These are phyloP conservation scores for Nakazawaea wyomingensis DNA, from an alignment of 805 yeast species.

Conservation along the genomic window DNA sequence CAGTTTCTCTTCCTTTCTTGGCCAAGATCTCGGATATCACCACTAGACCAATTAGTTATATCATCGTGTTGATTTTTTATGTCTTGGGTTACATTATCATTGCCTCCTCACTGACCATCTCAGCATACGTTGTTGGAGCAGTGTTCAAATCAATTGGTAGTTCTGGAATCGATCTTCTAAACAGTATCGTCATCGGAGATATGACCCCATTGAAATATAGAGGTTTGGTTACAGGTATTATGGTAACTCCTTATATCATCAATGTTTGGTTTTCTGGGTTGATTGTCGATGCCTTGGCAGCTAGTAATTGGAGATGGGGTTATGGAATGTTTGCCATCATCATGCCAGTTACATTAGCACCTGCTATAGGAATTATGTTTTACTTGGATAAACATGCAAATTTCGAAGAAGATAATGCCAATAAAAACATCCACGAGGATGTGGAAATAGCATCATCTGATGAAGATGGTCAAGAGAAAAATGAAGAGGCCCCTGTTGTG, in stretches of 20 bases:
- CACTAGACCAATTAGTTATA: slow-evolving; percentile 21
- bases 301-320: slow-evolving; percentile 45
- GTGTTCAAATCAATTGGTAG: slow-evolving; percentile 18
- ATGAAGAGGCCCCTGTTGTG: too few species aligned
- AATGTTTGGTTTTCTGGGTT: slow-evolving; percentile 40
- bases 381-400: slow-evolving; percentile 29
- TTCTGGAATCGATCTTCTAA: slow-evolving; percentile 20
- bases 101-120: slow-evolving; percentile 19
- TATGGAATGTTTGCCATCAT: slow-evolving; percentile 44
- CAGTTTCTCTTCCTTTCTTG: slow-evolving; percentile 22
- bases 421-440: too few species aligned
- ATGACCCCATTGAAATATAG: slow-evolving; percentile 25
- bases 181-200: slow-evolving; percentile 22
- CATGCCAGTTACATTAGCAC: slow-evolving; percentile 33
- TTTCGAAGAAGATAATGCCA: too few species aligned
- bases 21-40: slow-evolving; percentile 24
- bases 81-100: slow-evolving; percentile 21
- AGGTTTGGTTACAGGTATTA: slow-evolving; percentile 17
- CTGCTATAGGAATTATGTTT: slow-evolving; percentile 28
- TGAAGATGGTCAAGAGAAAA: background rate
- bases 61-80: slow-evolving; percentile 18
- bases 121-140: slow-evolving; percentile 24
- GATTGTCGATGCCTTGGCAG: slow-evolving; percentile 28
- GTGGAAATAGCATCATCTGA: too few species aligned
- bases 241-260: slow-evolving; percentile 34